Conservation (phyloP, 2,329 filamentous ascomycete genomes). For the Cercospora sp. region DNA sequence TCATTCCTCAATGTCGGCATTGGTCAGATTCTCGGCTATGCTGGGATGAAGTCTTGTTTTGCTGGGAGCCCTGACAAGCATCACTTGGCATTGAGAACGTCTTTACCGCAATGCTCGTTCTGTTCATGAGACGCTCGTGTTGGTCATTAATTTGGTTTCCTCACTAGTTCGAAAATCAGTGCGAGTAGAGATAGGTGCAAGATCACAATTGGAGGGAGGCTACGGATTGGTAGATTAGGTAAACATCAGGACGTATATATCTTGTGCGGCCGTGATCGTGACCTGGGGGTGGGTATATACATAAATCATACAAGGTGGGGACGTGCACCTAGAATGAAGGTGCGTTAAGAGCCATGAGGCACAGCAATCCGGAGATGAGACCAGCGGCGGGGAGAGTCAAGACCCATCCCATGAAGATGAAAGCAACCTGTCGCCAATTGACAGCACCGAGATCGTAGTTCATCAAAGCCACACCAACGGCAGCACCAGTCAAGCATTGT, state of each 20-base stretch:
- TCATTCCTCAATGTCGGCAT: background rate
- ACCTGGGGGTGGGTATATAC: background rate
- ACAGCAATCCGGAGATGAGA: conserved; percentile 58
- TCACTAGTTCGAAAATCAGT: background rate
- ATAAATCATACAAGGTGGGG: background rate
- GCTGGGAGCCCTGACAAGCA: background rate
- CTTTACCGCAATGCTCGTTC: background rate
- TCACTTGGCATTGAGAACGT: background rate
- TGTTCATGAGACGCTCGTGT: background rate
- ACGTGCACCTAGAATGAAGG: background rate
- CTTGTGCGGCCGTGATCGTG: background rate
- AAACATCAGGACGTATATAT: background rate
- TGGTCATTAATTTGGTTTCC: too few relatives aligned
- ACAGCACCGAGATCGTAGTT: conserved; percentile 58
- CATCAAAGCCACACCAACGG: conserved; percentile 62
- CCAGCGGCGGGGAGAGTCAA: conserved; percentile 59
- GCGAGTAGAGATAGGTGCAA: background rate
- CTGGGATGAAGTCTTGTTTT: background rate
- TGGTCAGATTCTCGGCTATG: background rate
- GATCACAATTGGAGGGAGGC: background rate
- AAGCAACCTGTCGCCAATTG: conserved; percentile 63
- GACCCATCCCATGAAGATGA: conserved; percentile 62
- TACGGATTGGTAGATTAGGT: background rate
- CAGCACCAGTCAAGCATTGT: conserved; percentile 62
- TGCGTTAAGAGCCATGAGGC: conserved; percentile 51